Evolutionary conservation across 805 yeast genomes (phyloP).

Genomic region (Metschnikowia similis): DNA sequence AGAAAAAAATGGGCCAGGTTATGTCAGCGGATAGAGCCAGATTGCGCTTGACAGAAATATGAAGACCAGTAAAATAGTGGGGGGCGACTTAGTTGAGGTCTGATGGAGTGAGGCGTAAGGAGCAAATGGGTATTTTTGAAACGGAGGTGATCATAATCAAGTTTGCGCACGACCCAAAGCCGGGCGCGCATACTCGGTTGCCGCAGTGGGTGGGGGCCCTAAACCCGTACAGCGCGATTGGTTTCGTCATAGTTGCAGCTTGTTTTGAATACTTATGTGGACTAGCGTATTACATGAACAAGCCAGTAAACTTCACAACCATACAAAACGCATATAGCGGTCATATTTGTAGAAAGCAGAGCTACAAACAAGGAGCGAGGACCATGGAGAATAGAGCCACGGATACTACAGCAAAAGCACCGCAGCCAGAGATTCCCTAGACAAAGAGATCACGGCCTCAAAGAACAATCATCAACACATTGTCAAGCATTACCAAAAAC

Average conservation of each 20-base stretch:
- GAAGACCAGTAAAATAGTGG: background rate
- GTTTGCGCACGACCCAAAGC: conserved; percentile 6
- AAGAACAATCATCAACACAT: background rate
- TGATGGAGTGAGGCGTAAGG: background rate
- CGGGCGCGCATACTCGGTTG: conserved; percentile 3
- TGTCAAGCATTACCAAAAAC: background rate
- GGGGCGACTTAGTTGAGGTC: conserved; percentile 1
- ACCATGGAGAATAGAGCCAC: too few relatives aligned
- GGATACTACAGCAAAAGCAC: too few relatives aligned
- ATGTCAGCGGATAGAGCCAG: background rate
- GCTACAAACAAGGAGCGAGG: too few relatives aligned
- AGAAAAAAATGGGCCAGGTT: background rate
- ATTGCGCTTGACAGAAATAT: background rate
- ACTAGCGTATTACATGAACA: too few relatives aligned
- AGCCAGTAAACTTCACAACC: too few relatives aligned
- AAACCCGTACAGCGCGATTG: background rate
- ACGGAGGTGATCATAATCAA: conserved; percentile 2
- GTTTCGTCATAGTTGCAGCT: too few relatives aligned
- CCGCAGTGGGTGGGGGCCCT: background rate
- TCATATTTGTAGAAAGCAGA: too few relatives aligned
- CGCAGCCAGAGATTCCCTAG: too few relatives aligned
- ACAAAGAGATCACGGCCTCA: too few relatives aligned
- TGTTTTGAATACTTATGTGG: too few relatives aligned
- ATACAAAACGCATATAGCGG: too few relatives aligned
- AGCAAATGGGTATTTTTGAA: conserved; percentile 3